These are phyloP conservation scores for Fusarium haematococcum DNA, from an alignment of 2,329 filamentous ascomycete genomes.

Conservation along the genomic window DNA sequence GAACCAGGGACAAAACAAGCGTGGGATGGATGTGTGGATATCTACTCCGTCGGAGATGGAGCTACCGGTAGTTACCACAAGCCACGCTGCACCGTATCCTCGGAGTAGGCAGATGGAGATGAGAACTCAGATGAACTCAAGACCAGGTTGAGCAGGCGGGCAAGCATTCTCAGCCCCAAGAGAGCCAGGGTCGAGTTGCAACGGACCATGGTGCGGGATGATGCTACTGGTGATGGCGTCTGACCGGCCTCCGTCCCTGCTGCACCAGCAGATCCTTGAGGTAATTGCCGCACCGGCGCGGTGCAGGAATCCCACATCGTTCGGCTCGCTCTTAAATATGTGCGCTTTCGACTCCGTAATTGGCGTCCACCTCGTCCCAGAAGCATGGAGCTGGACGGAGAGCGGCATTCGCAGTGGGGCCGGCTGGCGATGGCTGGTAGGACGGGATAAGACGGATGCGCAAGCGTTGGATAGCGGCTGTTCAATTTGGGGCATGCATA, in stretches of 20 bases:
- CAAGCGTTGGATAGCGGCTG: conserved; percentile 28
- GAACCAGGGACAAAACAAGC: conserved; percentile 1
- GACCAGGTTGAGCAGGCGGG: not conserved
- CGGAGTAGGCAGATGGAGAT: not conserved
- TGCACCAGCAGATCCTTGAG: conserved; percentile 7
- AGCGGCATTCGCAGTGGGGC: conserved; percentile 38
- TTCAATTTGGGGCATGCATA: conserved; percentile 29
- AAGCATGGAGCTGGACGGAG: conserved; percentile 33
- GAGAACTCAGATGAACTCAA: not conserved
- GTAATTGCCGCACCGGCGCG: conserved; percentile 40
- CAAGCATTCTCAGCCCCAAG: not conserved
- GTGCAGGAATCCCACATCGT: conserved; percentile 13
- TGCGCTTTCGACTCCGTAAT: conserved; percentile 26
- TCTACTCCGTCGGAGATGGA: conserved; percentile 9
- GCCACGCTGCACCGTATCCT: not conserved
- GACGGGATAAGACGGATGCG: conserved; percentile 38
- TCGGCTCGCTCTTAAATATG: conserved; percentile 1
- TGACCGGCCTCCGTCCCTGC: conserved; percentile 1
- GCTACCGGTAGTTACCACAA: conserved; percentile 9
- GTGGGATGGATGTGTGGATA: conserved; percentile 7
- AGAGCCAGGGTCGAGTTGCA: not conserved
- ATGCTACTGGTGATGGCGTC: conserved; percentile 23
- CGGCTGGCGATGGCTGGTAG: conserved; percentile 20
- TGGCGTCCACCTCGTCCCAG: conserved; percentile 22
- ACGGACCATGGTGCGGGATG: conserved; percentile 8